Conservation (phyloP, 2,329 filamentous ascomycete genomes). For the Monilinia vaccinii-corymbosi region DNA sequence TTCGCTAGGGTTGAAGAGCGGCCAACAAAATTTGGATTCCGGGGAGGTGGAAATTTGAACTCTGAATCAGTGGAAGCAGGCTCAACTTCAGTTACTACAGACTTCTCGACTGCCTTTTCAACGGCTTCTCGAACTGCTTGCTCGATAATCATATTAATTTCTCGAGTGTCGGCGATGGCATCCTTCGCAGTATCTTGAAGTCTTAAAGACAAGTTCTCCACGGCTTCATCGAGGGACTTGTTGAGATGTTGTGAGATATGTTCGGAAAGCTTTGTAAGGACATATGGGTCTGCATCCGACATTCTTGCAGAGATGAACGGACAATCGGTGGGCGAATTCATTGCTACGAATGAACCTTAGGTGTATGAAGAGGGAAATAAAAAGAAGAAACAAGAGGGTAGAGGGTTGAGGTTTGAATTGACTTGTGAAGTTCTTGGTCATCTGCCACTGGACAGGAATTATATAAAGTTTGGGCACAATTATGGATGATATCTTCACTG, state of each 20-base stretch:
- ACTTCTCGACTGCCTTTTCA: slow-evolving; percentile 6
- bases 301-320: slow-evolving; percentile 7
- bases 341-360: background rate
- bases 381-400: background rate
- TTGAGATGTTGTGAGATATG: slow-evolving; percentile 6
- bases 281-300: slow-evolving; percentile 7
- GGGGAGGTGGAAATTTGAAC: slow-evolving; percentile 17
- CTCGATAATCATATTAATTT: slow-evolving; percentile 5
- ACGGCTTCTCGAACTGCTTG: slow-evolving; percentile 5
- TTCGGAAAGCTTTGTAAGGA: slow-evolving; percentile 8
- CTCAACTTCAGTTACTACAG: background rate
- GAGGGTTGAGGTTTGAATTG: background rate
- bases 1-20: slow-evolving; percentile 14
- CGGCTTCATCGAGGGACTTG: slow-evolving; percentile 6
- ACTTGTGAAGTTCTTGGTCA: background rate
- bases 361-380: background rate
- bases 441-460: slow-evolving; percentile 5
- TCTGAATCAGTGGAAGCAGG: background rate
- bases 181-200: slow-evolving; percentile 8
- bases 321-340: background rate
- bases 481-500: background rate
- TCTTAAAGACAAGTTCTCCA: slow-evolving; percentile 4
- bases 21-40: slow-evolving; percentile 22
- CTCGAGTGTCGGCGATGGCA: slow-evolving; percentile 6
- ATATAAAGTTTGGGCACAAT: background rate